phyloP scores from a whole-genome alignment of 176 grass and related monocot genomes.

The Triticum urartu region DNA sequence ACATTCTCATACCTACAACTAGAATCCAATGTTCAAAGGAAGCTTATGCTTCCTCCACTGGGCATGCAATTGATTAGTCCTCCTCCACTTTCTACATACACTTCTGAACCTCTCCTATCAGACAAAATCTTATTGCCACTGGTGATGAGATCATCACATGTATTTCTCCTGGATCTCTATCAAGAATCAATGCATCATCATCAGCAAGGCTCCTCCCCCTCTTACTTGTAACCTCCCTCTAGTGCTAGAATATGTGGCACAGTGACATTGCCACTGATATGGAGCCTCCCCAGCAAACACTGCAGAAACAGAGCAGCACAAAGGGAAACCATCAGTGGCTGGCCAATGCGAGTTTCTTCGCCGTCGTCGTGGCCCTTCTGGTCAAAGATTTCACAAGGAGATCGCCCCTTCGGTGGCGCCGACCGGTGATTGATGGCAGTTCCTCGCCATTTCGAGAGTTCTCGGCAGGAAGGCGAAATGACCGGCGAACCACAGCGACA shows the following conservation, averaged over 20 bases:
- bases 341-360: neutral
- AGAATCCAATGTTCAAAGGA: neutral
- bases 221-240: neutral
- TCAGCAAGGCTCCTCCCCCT: neutral
- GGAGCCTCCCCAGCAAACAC: neutral
- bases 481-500: neutral
- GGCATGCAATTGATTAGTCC: neutral
- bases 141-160: neutral
- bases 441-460: neutral
- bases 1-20: neutral
- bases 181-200: neutral
- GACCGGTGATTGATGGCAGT: neutral
- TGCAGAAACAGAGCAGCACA: neutral
- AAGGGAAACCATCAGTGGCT: neutral
- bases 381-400: neutral
- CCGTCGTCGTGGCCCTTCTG: neutral
- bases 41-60: neutral
- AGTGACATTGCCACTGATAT: neutral
- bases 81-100: conserved; percentile 15
- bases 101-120: neutral
- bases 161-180: neutral
- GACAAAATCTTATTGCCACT: neutral
- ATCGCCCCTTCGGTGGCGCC: neutral
- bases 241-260: neutral
- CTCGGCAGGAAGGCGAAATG: neutral